These are phyloP conservation scores for Alternaria gansuensis DNA, from an alignment of 2,329 filamentous ascomycete genomes.

Conservation along the genomic window DNA sequence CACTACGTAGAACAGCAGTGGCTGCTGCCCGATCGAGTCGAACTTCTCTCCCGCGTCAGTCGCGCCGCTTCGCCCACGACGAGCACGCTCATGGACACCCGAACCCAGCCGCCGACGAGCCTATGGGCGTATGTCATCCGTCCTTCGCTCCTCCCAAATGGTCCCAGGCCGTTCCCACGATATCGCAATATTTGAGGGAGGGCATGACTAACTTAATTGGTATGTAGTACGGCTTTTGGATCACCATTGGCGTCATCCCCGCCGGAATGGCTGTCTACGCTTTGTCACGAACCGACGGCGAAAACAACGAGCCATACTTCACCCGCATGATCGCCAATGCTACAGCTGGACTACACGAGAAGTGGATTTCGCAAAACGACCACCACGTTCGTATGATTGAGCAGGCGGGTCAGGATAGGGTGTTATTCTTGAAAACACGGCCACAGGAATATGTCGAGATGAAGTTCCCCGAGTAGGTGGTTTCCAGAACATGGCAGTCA, in stretches of 20 bases:
- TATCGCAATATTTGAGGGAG: background rate
- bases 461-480: slow-evolving; percentile 70
- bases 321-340: slow-evolving; percentile 65
- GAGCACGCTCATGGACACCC: slow-evolving; percentile 48
- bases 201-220: slow-evolving; percentile 36
- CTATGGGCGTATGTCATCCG: slow-evolving; percentile 60
- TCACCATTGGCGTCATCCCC: slow-evolving; percentile 58
- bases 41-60: slow-evolving; percentile 48
- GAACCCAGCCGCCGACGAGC: slow-evolving; percentile 56
- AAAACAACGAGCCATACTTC: slow-evolving; percentile 55
- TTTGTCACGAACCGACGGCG: slow-evolving; percentile 53
- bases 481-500: background rate
- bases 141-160: slow-evolving; percentile 23
- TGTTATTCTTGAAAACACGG: slow-evolving; percentile 63
- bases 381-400: slow-evolving; percentile 69
- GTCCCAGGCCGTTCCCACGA: background rate
- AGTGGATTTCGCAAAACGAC: slow-evolving; percentile 65
- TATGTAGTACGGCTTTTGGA: slow-evolving; percentile 58
- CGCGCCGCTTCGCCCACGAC: slow-evolving; percentile 55
- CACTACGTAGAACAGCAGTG: slow-evolving; percentile 56
- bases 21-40: slow-evolving; percentile 54
- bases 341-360: slow-evolving; percentile 61
- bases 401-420: slow-evolving; percentile 69
- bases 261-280: slow-evolving; percentile 57
- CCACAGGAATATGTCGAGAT: slow-evolving; percentile 63